Percentiles rank a stretch among this genome's conserved stretches.
Evolutionary conservation across 1,139 yeast genomes (phyloP).

Genomic region (Blastobotrys aristatus): DNA sequence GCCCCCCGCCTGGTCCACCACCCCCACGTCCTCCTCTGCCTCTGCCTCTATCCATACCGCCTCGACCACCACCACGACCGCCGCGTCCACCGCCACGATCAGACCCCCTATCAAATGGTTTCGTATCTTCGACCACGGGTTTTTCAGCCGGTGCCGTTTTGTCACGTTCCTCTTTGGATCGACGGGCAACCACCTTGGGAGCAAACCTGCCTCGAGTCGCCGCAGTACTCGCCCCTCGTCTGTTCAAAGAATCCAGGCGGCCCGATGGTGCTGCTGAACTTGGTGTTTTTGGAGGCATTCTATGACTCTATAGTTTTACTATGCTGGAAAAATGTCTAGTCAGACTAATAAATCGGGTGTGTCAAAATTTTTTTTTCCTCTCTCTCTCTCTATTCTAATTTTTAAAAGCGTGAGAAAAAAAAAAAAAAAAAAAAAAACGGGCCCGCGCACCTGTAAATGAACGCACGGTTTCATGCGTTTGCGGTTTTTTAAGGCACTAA

Average conservation of each 20-base stretch:
- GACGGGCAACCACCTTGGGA: slow-evolving; percentile 79
- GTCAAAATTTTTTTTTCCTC: too few species aligned
- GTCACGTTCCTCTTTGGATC: slow-evolving; percentile 77
- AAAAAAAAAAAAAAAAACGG: too few species aligned
- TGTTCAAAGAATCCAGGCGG: slow-evolving; percentile 13
- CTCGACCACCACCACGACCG: slow-evolving; percentile 19
- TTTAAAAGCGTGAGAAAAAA: too few species aligned
- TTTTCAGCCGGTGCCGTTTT: slow-evolving; percentile 62
- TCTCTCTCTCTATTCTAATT: too few species aligned
- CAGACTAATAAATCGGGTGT: too few species aligned
- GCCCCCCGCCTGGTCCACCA: slow-evolving; percentile 18
- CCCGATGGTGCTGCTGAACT: slow-evolving; percentile 2
- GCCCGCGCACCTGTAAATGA: too few species aligned
- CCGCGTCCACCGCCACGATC: slow-evolving; percentile 21
- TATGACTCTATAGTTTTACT: not conserved
- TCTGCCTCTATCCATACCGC: slow-evolving; percentile 13
- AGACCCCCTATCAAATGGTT: slow-evolving; percentile 6
- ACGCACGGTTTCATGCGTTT: too few species aligned
- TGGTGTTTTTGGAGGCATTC: slow-evolving; percentile 13
- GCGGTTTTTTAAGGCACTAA: too few species aligned
- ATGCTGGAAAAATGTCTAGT: not conserved
- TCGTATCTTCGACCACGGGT: slow-evolving; percentile 28
- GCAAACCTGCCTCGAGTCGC: slow-evolving; percentile 56
- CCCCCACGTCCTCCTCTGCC: slow-evolving; percentile 21
- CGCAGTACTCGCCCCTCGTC: slow-evolving; percentile 10